Conservation (phyloP, 176 grass and related monocot genomes). For the Aegilops sharonensis region DNA sequence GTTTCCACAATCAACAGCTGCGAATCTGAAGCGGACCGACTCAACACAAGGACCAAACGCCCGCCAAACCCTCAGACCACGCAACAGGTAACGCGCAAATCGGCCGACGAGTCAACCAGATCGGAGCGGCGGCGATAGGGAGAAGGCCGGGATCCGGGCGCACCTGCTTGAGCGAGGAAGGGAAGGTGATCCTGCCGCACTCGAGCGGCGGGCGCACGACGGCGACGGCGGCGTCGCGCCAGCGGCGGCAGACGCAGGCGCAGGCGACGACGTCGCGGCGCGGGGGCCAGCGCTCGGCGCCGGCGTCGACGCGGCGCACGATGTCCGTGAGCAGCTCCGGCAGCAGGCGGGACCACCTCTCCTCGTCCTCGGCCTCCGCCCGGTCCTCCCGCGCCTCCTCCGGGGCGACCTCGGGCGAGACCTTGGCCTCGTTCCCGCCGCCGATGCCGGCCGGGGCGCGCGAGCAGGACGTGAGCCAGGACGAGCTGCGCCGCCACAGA, state of each 20-base stretch:
- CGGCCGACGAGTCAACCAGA: background rate
- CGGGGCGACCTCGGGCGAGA: slow-evolving; percentile 41
- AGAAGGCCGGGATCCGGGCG: background rate
- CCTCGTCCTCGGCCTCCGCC: slow-evolving; percentile 45
- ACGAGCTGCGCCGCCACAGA: slow-evolving; percentile 55
- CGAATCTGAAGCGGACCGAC: background rate
- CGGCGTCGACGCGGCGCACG: slow-evolving; percentile 65
- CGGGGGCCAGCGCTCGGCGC: slow-evolving; percentile 79
- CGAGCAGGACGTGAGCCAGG: slow-evolving; percentile 46
- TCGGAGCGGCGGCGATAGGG: background rate
- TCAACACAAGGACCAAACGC: background rate
- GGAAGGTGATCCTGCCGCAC: slow-evolving; percentile 89
- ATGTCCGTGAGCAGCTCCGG: slow-evolving; percentile 83
- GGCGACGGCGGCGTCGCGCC: slow-evolving; percentile 54
- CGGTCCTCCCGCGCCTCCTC: background rate
- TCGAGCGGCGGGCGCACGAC: slow-evolving; percentile 65
- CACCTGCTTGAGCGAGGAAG: slow-evolving; percentile 91
- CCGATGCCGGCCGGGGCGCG: slow-evolving; percentile 35
- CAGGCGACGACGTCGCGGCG: slow-evolving; percentile 76
- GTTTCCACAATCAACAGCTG: background rate
- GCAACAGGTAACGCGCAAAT: background rate
- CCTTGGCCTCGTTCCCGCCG: slow-evolving; percentile 46
- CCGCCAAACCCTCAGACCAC: background rate
- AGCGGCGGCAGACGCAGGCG: slow-evolving; percentile 75
- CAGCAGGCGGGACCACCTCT: slow-evolving; percentile 66